Conservation (phyloP, 192 early-diverging fungal genomes). For the Radiomyces spectabilis region DNA sequence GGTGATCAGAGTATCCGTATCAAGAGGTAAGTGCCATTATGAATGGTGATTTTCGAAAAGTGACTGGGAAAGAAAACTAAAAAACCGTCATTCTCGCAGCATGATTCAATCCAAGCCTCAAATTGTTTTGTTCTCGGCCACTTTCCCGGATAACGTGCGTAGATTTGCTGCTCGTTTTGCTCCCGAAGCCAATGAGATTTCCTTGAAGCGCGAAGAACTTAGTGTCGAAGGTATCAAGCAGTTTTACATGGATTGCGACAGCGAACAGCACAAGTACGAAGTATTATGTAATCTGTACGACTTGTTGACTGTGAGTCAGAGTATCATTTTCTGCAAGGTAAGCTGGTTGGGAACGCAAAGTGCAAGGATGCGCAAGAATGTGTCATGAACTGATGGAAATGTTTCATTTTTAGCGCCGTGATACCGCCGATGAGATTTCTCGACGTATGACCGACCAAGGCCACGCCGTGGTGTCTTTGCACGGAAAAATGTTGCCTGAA, state of each 20-base stretch:
- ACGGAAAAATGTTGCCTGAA: constrained; percentile 68
- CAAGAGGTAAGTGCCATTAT: constrained; percentile 68
- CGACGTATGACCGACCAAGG: constrained; percentile 70
- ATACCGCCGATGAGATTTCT: constrained; percentile 78
- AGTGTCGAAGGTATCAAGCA: constrained; percentile 93
- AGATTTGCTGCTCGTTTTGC: constrained; percentile 77
- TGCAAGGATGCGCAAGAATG: too few species aligned
- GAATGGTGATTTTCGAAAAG: too few species aligned
- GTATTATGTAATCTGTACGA: constrained; percentile 64
- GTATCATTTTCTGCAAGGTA: constrained; percentile 91
- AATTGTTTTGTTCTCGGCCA: constrained; percentile 92
- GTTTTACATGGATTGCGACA: constrained; percentile 92
- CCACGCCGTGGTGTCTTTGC: constrained; percentile 75
- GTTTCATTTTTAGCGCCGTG: constrained; percentile 44
- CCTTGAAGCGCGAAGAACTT: constrained; percentile 79
- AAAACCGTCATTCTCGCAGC: too few species aligned
- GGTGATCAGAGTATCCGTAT: constrained; percentile 83
- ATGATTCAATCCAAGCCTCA: constrained; percentile 67
- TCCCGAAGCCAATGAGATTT: constrained; percentile 80
- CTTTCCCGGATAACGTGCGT: constrained; percentile 75
- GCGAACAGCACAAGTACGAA: constrained; percentile 73
- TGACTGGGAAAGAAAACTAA: too few species aligned
- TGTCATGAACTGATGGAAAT: too few species aligned
- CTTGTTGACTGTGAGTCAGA: constrained; percentile 89
- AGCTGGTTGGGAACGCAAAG: neutral